Conservation (phyloP, 2,329 filamentous ascomycete species). For the Hymenoscyphus albidus region DNA sequence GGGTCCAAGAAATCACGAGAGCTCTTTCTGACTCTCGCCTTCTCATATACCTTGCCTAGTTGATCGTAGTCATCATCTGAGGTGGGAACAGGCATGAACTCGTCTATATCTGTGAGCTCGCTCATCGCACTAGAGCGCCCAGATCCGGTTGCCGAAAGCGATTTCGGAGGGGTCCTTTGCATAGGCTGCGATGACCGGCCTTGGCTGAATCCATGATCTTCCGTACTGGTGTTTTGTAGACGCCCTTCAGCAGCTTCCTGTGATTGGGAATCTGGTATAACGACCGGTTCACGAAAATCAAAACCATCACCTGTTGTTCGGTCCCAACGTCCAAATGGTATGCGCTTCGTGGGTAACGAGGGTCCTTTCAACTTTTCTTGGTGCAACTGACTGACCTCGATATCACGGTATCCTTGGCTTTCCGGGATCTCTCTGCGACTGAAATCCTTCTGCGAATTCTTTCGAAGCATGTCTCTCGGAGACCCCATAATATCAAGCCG, state of each 20-base stretch:
- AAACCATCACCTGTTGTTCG: neutral
- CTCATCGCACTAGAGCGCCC: constrained; percentile 1
- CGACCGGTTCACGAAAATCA: neutral
- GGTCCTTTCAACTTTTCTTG: neutral
- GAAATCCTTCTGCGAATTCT: constrained; percentile 1
- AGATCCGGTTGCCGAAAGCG: neutral
- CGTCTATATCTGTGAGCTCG: neutral
- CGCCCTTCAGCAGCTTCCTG: neutral
- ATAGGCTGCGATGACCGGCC: neutral
- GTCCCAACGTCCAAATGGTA: neutral
- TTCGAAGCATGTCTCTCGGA: constrained; percentile 1
- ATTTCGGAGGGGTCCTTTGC: neutral
- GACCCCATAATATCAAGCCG: neutral
- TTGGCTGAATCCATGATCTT: neutral
- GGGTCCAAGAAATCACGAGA: constrained; percentile 3
- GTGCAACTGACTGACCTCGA: neutral
- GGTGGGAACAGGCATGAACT: neutral
- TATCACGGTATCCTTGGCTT: neutral
- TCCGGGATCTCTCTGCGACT: neutral
- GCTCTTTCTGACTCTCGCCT: neutral
- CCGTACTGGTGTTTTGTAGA: neutral
- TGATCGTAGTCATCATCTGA: neutral
- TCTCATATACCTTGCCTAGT: neutral
- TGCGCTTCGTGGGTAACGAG: neutral
- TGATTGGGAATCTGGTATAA: neutral